Base-by-base conservation (phyloP, 805 yeast genomes). In the Candida tibetensis region DNA sequence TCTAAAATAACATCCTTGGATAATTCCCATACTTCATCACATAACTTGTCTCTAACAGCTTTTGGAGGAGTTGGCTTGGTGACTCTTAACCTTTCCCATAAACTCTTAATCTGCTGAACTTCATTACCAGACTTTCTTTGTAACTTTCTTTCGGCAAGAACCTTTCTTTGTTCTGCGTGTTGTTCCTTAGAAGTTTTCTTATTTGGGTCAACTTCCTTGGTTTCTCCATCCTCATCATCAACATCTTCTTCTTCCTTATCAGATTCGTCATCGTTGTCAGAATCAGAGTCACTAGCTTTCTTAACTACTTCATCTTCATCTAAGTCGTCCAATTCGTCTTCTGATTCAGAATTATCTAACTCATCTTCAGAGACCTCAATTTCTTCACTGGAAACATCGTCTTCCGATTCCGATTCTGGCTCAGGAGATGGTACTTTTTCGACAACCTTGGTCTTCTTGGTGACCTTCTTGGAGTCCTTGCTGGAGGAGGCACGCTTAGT, bases 81-180 rank as follows among this genome's bases (percentile, higher is more conserved):
- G 23, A 85, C 91, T 64, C 98, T 79, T 53, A 91, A 71, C 60
- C 77, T 80, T 69, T 90, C 98, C 99, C 99, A 91, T 30, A 91
- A 59, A 22, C 75, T 71, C 62, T 91, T 91, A 63, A 91, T 88
- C 48, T 79, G 76, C 60, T 86, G 88, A 35, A 91, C 89, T 62
- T 84, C 86, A 26, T 67, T 66, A 52, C 97, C 98, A n/a, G 93
- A 76, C 57, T 84, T 86, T 69, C 96, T 81, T 57, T 81, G 79
- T 47, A 87, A 68, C 62, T 90, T 91, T 65, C 99, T 80, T 58
- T 90, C 96, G 41, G 79, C 77, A 27, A 84, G 71, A 27, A 82
- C 57, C 52, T 80, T 80, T 60, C 82, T 82, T 64, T 91, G 96
- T 58, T 87, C 96, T 19, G 81, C 81, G 57, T 87, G 95, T 49